Evolutionary conservation across 2,329 filamentous ascomycete species (phyloP).

Genomic region (Aspergillus fumigatiaffinis): DNA sequence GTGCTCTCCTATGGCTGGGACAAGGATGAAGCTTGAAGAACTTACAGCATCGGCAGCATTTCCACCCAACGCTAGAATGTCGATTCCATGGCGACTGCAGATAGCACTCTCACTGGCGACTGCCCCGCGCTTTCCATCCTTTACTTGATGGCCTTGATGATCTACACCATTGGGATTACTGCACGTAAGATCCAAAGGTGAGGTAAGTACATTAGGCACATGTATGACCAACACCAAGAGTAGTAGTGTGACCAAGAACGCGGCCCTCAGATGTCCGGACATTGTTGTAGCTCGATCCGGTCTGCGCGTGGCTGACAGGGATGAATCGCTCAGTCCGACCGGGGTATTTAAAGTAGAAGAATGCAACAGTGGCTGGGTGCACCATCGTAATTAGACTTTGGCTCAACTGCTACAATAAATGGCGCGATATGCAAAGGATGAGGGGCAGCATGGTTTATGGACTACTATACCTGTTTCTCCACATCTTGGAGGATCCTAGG

Average conservation of each 20-base stretch:
- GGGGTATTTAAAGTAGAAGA: neutral
- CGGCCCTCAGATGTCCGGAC: conserved; percentile 14
- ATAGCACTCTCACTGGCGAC: conserved; percentile 66
- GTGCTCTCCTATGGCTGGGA: neutral
- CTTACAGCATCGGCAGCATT: conserved; percentile 69
- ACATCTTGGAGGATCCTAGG: conserved; percentile 16
- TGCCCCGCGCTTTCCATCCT: conserved; percentile 49
- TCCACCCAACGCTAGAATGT: conserved; percentile 59
- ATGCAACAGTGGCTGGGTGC: conserved; percentile 14
- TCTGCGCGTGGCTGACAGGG: neutral
- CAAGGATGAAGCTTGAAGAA: conserved; percentile 5
- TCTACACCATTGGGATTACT: neutral
- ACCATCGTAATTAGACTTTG: neutral
- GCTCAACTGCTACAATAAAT: neutral
- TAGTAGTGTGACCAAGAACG: conserved; percentile 15
- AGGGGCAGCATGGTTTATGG: neutral
- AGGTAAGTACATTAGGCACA: conserved; percentile 19
- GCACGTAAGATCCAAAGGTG: conserved; percentile 16
- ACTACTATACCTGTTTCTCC: conserved; percentile 28
- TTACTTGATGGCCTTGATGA: conserved; percentile 27
- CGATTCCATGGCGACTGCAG: conserved; percentile 66
- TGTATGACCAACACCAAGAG: conserved; percentile 19
- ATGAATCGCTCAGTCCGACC: neutral
- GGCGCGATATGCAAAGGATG: conserved; percentile 1
- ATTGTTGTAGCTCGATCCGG: conserved; percentile 7